A percentile compares a stretch with the other conserved stretches of the same genome.
Conservation (phyloP, 257 asterid species). For the Gentiana dahurica region DNA sequence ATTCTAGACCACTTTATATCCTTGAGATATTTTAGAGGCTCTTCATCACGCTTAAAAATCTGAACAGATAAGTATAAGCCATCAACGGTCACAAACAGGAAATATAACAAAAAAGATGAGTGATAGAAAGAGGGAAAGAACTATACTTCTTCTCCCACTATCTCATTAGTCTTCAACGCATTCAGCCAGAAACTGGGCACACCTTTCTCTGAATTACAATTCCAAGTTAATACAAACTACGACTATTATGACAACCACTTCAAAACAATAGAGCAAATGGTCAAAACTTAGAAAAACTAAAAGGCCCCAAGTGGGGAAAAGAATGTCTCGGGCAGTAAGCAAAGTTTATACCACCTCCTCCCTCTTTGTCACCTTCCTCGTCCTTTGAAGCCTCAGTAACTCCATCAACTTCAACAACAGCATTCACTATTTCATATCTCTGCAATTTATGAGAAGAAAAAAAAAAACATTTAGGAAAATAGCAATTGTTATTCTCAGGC, state of each 20-base stretch:
- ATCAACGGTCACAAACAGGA: conserved; percentile 6
- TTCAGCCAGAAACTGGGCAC: conserved; percentile 69
- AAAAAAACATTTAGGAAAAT: background rate
- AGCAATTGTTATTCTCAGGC: too few relatives aligned
- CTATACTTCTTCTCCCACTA: conserved; percentile 60
- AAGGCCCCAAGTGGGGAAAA: background rate
- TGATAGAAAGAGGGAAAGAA: background rate
- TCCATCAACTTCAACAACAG: conserved; percentile 62
- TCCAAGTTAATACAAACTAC: conserved; percentile 6
- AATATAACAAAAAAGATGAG: conserved; percentile 1
- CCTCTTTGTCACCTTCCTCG: conserved; percentile 30
- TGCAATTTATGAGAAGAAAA: conserved; percentile 19
- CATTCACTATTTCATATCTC: conserved; percentile 73
- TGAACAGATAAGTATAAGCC: conserved; percentile 9
- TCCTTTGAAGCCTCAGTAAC: conserved; percentile 25
- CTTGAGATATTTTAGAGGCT: conserved; percentile 60
- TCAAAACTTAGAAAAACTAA: background rate
- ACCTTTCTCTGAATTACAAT: conserved; percentile 50
- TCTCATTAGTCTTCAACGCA: conserved; percentile 57
- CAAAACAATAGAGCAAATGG: too few relatives aligned
- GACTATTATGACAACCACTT: conserved; percentile 1
- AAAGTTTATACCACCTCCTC: conserved; percentile 28
- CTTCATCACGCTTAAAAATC: conserved; percentile 73
- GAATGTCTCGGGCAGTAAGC: background rate
- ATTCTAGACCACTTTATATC: conserved; percentile 66